Conservation (phyloP, 345 rosid genomes). For the Jatropha curcas region DNA sequence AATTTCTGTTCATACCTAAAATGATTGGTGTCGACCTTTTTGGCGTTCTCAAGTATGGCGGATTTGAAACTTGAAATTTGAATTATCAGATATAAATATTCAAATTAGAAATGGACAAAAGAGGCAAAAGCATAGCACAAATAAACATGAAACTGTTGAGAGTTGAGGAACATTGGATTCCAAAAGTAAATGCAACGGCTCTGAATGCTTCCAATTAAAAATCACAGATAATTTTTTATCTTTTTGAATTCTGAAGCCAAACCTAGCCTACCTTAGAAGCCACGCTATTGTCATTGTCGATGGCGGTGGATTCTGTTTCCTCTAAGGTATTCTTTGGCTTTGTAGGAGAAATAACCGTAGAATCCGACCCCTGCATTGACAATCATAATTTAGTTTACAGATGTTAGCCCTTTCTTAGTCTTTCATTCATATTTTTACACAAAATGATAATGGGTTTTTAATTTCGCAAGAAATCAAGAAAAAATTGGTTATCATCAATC, state of each 20-base stretch:
- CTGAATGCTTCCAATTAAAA: not conserved
- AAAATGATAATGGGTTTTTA: not conserved
- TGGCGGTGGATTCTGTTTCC: slow-evolving; percentile 40
- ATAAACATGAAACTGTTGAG: slow-evolving; percentile 9
- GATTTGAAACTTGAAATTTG: not conserved
- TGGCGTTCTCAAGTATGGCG: not conserved
- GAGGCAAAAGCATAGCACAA: not conserved
- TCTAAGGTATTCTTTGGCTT: slow-evolving; percentile 29
- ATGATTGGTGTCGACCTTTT: too few species aligned
- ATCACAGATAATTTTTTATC: not conserved
- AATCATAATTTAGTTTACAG: not conserved
- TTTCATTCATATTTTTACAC: not conserved
- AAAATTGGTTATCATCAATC: not conserved
- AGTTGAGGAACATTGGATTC: slow-evolving; percentile 44
- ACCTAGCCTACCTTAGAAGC: slow-evolving; percentile 45
- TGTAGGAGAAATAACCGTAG: slow-evolving; percentile 35
- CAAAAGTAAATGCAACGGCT: slow-evolving; percentile 19
- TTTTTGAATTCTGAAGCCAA: not conserved
- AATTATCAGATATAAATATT: not conserved
- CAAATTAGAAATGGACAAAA: not conserved
- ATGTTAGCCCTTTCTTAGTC: slow-evolving; percentile 13
- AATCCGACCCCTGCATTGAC: slow-evolving; percentile 54
- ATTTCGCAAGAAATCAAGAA: not conserved
- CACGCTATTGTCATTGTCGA: slow-evolving; percentile 22
- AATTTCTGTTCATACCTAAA: not conserved